Evolutionary conservation across 1,139 yeast genomes (phyloP).

Genomic region (Torulaspora globosa): DNA sequence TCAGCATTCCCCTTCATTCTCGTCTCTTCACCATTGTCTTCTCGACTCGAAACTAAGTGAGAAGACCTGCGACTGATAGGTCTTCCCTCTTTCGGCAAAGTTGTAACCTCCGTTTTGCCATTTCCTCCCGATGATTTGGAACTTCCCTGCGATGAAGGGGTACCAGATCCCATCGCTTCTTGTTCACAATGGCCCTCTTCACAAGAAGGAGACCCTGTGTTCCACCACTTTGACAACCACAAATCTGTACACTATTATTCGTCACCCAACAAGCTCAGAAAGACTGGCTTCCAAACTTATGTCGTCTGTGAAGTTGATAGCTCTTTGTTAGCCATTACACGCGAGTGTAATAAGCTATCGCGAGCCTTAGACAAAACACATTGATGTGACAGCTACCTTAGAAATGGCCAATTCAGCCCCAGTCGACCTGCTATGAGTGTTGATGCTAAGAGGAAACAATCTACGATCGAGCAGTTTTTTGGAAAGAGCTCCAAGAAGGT

Average conservation of each 20-base stretch:
- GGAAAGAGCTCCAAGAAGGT: constrained; percentile 12
- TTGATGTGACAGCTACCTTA: not conserved
- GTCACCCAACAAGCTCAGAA: not conserved
- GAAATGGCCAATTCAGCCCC: not conserved
- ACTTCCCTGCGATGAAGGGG: constrained; percentile 7
- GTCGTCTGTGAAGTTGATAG: not conserved
- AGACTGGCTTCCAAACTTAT: not conserved
- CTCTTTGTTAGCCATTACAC: no score
- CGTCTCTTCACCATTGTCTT: constrained; percentile 6
- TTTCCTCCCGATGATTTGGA: constrained; percentile 13
- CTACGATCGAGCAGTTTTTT: constrained; percentile 25
- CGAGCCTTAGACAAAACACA: not conserved
- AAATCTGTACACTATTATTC: not conserved
- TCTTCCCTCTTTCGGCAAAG: not conserved
- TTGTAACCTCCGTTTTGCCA: constrained; percentile 6
- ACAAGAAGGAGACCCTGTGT: constrained; percentile 1
- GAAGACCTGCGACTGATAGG: constrained; percentile 6
- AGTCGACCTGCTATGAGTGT: constrained; percentile 5
- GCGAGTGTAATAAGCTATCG: not conserved
- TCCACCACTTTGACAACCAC: not conserved
- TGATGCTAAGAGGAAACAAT: constrained; percentile 18
- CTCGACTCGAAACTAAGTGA: constrained; percentile 18
- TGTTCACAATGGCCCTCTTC: not conserved
- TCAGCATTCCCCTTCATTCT: not conserved
- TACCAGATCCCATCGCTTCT: constrained; percentile 4